These are phyloP conservation scores for Eucalyptus tenuipes DNA, from an alignment of 345 rosid species.

Conservation along the genomic window DNA sequence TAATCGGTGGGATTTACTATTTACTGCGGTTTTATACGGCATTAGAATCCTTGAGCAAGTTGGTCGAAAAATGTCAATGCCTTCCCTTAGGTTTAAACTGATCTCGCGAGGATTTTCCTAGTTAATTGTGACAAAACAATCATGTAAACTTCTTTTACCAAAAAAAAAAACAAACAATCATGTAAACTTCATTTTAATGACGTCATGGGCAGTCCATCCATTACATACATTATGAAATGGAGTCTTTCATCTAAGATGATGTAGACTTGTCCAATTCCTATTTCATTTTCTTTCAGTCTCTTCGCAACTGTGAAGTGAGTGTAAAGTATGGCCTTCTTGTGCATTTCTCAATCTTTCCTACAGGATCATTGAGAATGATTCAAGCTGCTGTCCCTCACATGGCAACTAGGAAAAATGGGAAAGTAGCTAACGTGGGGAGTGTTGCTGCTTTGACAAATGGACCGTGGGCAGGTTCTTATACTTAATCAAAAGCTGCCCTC, in stretches of 20 bases:
- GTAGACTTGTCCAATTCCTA: background rate
- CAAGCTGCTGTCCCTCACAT: conserved; percentile 92
- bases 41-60: background rate
- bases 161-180: no score
- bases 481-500: conserved; percentile 82
- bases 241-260: background rate
- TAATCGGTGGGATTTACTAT: background rate
- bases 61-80: background rate
- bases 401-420: conserved; percentile 70
- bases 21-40: background rate
- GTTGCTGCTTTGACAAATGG: conserved; percentile 40
- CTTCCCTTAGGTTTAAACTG: background rate
- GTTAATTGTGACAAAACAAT: background rate
- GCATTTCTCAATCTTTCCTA: background rate
- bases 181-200: background rate
- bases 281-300: background rate
- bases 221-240: background rate
- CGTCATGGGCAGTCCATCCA: background rate
- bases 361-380: conserved; percentile 75
- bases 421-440: conserved; percentile 75
- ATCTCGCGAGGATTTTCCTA: background rate
- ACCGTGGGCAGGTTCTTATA: conserved; percentile 83
- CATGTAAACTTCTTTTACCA: no score
- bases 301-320: background rate
- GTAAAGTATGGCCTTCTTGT: background rate